Evolutionary conservation across 495 filamentous ascomycete species (phyloP).

Genomic region (Neurospora sp.): DNA sequence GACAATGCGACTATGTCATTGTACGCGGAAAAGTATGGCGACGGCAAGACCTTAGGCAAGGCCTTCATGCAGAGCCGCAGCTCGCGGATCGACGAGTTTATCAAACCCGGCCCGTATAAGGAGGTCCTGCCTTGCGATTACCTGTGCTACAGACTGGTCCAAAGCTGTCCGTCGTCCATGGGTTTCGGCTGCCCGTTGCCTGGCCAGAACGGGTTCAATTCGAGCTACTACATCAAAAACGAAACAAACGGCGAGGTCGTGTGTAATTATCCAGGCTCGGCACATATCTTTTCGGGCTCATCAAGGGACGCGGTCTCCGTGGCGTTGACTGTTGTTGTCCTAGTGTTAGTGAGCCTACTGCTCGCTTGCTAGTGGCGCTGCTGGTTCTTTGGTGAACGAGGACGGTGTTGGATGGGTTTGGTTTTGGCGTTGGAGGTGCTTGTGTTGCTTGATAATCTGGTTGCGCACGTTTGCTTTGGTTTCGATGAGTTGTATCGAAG

Average conservation of each 20-base stretch:
- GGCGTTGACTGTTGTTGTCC: conserved; percentile 6
- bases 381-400: neutral
- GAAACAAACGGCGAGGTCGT: conserved; percentile 16
- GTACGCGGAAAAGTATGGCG: conserved; percentile 16
- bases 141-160: conserved; percentile 73
- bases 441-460: neutral
- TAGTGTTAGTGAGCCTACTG: conserved; percentile 6
- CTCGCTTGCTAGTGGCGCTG: neutral
- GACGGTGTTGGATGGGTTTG: neutral
- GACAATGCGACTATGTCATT: conserved; percentile 17
- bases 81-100: conserved; percentile 52
- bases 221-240: conserved; percentile 51
- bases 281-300: conserved; percentile 22
- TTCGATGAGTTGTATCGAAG: neutral
- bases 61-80: conserved; percentile 53
- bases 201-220: conserved; percentile 39
- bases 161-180: conserved; percentile 71
- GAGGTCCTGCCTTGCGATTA: conserved; percentile 81
- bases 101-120: conserved; percentile 84
- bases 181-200: conserved; percentile 65
- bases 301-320: conserved; percentile 9
- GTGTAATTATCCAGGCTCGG: conserved; percentile 40
- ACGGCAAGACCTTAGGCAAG: neutral
- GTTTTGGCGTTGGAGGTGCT: neutral
- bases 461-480: neutral